A percentile compares a stretch with the other conserved stretches of the same genome.
phyloP scores from a whole-genome alignment of 2,329 filamentous ascomycete genomes.

The Aspergillus calidoustus region DNA sequence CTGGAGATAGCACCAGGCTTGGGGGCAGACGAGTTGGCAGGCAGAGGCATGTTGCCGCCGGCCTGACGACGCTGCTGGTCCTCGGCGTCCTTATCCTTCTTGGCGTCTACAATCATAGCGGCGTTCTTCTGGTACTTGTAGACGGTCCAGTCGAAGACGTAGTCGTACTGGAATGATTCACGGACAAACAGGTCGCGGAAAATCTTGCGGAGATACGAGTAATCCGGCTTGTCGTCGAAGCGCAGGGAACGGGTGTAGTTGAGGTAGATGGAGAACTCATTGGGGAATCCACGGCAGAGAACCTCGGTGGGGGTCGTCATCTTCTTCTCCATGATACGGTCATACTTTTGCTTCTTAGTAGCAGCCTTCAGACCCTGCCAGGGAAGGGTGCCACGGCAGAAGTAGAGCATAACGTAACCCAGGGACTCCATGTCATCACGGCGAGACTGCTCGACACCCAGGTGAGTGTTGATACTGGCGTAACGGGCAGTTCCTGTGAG shows the following conservation, averaged over 20 bases:
- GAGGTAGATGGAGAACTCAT: conserved; percentile 99
- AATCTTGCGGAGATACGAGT: conserved; percentile 99
- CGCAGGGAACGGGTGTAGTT: conserved; percentile 99
- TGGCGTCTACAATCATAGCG: conserved; percentile 86
- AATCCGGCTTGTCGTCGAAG: conserved; percentile 99
- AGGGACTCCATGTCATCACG: conserved; percentile 99
- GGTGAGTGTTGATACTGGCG: conserved; percentile 97
- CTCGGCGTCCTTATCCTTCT: conserved; percentile 75
- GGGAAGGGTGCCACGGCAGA: conserved; percentile 96
- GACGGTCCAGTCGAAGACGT: conserved; percentile 99
- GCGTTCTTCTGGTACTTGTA: conserved; percentile 99
- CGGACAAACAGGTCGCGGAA: conserved; percentile 99
- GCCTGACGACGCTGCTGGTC: conserved; percentile 72
- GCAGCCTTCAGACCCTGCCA: conserved; percentile 99
- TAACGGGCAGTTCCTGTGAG: conserved; percentile 98
- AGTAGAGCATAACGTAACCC: conserved; percentile 99
- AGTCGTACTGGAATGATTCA: conserved; percentile 99
- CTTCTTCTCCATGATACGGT: conserved; percentile 99
- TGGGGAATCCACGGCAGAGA: conserved; percentile 97
- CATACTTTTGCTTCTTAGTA: conserved; percentile 99
- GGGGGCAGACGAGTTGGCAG: conserved; percentile 62
- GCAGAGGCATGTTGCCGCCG: conserved; percentile 62
- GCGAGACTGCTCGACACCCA: conserved; percentile 98
- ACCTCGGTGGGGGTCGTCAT: conserved; percentile 99
- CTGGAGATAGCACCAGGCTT: conserved; percentile 76